Evolutionary conservation across 2,329 filamentous ascomycete genomes (phyloP), one percentile per base, ranked within the genome.

Genomic region (Volutella citrinella): DNA sequence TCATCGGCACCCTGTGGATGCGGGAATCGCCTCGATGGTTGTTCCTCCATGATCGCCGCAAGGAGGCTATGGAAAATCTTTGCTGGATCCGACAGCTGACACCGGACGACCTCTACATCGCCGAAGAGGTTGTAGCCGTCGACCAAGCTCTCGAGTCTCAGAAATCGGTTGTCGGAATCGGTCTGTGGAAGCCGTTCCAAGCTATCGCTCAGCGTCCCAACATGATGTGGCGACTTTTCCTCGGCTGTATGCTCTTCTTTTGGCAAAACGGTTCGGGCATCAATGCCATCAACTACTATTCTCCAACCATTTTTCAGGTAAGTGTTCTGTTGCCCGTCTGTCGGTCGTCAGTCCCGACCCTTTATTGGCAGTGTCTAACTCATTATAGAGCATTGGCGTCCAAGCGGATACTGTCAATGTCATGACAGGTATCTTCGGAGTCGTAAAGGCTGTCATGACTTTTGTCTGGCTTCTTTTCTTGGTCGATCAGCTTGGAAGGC

Each of bases 401-500:
- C 34, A 47, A 13, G 11, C 16, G 1, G 46, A 48, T 32, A 49
- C 46, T 6, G 43, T 48, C n/a, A 49, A 49, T 23, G 26, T 84
- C 21, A 81, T 79, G 8, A 84, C 80, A 1, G 80, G 80, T 15
- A 73, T 84, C 32, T 84, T 83, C 42, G 80, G 80, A 15, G 77
- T 83, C 3, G 73, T 84, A 46, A 83, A 83, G 64, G 82, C 79
- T 0, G 64, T 72, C 6, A 64, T 80, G 37, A 83, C 80, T 1
- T 60, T 84, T 17, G 48, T 83, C 45, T 84, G 79, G 75, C 66
- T 84, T 6, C 61, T 84, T 21, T 76, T 74, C 55, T 65, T 83
- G 18, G 78, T 84, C 42, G 80, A 84, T 48, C 71, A 69, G 16
- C 34, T 57, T n/a, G 55, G 55, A n/a, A 34, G 55, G 27, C 46